These are phyloP conservation scores for Magnaporthiopsis incrustans DNA, from an alignment of 2,329 filamentous ascomycete genomes.

Conservation along the genomic window DNA sequence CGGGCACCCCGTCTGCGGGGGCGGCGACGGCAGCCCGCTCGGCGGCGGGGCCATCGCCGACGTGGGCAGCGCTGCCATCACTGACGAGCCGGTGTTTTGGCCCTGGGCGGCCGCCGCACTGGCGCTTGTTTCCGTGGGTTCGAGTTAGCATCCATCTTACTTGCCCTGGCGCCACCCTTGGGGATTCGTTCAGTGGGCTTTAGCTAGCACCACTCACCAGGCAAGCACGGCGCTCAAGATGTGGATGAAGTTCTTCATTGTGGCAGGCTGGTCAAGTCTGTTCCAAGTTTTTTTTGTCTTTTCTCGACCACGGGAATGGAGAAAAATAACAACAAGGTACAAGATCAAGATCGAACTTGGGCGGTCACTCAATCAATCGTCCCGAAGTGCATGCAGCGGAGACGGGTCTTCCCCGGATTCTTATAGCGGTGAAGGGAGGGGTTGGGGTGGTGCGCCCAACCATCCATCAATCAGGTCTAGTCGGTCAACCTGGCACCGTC, in stretches of 20 bases:
- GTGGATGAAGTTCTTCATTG: neutral
- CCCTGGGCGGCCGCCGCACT: neutral
- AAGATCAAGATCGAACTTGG: neutral
- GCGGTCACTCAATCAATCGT: neutral
- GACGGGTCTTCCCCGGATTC: neutral
- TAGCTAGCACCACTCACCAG: neutral
- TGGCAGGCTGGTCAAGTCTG: neutral
- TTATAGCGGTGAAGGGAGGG: neutral
- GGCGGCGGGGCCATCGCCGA: too few relatives aligned
- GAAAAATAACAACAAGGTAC: neutral
- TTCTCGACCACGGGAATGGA: neutral
- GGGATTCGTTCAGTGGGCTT: too few relatives aligned
- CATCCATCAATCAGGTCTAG: too few relatives aligned
- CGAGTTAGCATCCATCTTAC: too few relatives aligned
- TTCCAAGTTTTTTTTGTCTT: neutral
- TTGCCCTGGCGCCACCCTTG: too few relatives aligned
- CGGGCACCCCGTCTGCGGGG: conserved; percentile 20
- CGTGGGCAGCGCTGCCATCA: neutral
- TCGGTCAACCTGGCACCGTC: too few relatives aligned
- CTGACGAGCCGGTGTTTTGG: neutral
- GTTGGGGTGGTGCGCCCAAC: too few relatives aligned
- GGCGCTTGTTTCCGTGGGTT: neutral
- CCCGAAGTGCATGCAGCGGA: neutral
- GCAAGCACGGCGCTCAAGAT: neutral
- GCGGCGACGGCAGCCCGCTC: conserved; percentile 24